Evolutionary conservation across 805 yeast genomes (phyloP).

Genomic region (Jamesozyma gamospora): DNA sequence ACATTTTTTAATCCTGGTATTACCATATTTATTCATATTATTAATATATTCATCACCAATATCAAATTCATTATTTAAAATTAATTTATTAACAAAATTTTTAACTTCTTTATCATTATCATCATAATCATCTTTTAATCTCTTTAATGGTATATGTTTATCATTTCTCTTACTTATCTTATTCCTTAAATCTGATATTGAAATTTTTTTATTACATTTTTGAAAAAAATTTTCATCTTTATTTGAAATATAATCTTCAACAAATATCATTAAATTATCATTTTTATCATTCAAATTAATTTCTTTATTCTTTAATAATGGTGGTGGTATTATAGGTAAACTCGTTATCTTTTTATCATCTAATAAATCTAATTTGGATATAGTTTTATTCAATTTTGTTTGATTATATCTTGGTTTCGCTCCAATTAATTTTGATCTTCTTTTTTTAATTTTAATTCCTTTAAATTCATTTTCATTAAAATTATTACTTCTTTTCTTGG

Average conservation of each 20-base stretch:
- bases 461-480: not conserved
- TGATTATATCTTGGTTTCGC: constrained; percentile 23
- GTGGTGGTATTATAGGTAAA: constrained; percentile 25
- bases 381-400: constrained; percentile 16
- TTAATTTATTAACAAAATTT: not conserved
- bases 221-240: constrained; percentile 3
- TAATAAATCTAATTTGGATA: constrained; percentile 25
- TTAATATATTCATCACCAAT: constrained; percentile 17
- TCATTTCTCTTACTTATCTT: constrained; percentile 16
- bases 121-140: constrained; percentile 8
- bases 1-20: constrained; percentile 33
- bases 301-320: not conserved
- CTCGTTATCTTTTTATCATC: constrained; percentile 24
- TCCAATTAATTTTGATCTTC: constrained; percentile 21
- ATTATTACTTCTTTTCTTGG: constrained; percentile 10
- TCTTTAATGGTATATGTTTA: constrained; percentile 17
- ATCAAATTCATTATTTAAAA: not conserved
- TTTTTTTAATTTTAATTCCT: constrained; percentile 8
- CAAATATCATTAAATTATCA: constrained; percentile 20
- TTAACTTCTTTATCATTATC: not conserved
- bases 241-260: constrained; percentile 24
- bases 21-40: constrained; percentile 6
- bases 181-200: constrained; percentile 21
- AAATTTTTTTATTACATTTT: constrained; percentile 14
- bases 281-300: constrained; percentile 7